phyloP scores from a whole-genome alignment of 2,329 filamentous ascomycete genomes.

The Talaromyces verruculosus region DNA sequence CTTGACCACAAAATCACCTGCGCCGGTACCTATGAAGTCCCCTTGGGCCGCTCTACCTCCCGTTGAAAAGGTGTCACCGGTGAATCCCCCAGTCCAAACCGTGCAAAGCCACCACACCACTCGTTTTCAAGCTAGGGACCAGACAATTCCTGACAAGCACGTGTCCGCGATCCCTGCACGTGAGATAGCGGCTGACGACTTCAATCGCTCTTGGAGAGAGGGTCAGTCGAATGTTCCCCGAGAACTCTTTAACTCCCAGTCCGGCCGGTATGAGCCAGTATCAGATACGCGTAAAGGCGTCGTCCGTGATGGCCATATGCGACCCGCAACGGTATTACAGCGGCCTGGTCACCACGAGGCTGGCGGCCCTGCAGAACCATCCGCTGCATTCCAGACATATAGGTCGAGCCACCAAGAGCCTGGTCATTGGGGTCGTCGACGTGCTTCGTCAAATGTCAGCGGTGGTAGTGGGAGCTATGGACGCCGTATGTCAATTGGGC shows the following conservation, averaged over 20 bases:
- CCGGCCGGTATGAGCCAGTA: slow-evolving; percentile 87
- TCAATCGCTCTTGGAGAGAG: slow-evolving; percentile 82
- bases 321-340: slow-evolving; percentile 77
- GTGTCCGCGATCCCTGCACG: slow-evolving; percentile 60
- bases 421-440: slow-evolving; percentile 67
- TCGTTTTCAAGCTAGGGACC: slow-evolving; percentile 57
- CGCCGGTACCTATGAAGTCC: slow-evolving; percentile 73
- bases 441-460: slow-evolving; percentile 88
- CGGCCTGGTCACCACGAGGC: slow-evolving; percentile 64
- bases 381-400: slow-evolving; percentile 79
- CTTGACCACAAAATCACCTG: slow-evolving; percentile 45
- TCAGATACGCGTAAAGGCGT: slow-evolving; percentile 70
- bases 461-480: slow-evolving; percentile 73
- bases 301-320: slow-evolving; percentile 65
- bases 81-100: slow-evolving; percentile 53
- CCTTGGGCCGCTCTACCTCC: slow-evolving; percentile 88
- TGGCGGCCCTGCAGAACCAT: slow-evolving; percentile 72
- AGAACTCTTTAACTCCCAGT: slow-evolving; percentile 93
- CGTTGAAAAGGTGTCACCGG: slow-evolving; percentile 74
- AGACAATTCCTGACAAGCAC: slow-evolving; percentile 55
- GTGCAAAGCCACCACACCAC: slow-evolving; percentile 39
- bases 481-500: slow-evolving; percentile 61
- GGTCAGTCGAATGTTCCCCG: slow-evolving; percentile 61
- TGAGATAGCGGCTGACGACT: slow-evolving; percentile 92
- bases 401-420: slow-evolving; percentile 66